These are phyloP conservation scores for Yamadazyma diospyri DNA, from an alignment of 1,139 yeast species.

Conservation along the genomic window DNA sequence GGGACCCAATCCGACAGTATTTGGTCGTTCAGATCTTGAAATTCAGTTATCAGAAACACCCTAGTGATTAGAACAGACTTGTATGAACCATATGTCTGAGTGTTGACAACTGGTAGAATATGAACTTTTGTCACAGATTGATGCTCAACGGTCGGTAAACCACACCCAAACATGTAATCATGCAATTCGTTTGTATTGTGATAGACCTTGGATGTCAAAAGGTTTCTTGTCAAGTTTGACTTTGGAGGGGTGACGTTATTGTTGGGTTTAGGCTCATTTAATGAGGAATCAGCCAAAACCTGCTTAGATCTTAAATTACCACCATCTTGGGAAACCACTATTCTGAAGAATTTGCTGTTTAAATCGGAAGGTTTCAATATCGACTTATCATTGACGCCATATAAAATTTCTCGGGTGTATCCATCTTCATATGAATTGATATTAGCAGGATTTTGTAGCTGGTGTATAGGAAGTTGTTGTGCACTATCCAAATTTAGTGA, in stretches of 20 bases:
- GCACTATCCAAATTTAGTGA: slow-evolving; percentile 8
- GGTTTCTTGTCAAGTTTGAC: slow-evolving; percentile 12
- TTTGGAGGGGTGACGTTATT: neutral
- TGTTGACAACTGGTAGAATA: slow-evolving; percentile 39
- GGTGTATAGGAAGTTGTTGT: slow-evolving; percentile 8
- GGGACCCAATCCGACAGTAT: slow-evolving; percentile 28
- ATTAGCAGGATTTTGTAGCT: slow-evolving; percentile 11
- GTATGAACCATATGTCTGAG: slow-evolving; percentile 24
- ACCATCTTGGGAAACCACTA: slow-evolving; percentile 51
- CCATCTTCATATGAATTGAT: slow-evolving; percentile 37
- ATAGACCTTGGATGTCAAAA: slow-evolving; percentile 24
- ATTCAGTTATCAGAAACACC: slow-evolving; percentile 40
- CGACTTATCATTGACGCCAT: slow-evolving; percentile 35
- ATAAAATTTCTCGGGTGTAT: slow-evolving; percentile 40
- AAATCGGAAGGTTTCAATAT: slow-evolving; percentile 29
- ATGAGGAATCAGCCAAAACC: slow-evolving; percentile 42
- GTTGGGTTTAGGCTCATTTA: slow-evolving; percentile 3
- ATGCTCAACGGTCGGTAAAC: slow-evolving; percentile 49
- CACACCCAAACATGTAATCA: slow-evolving; percentile 57
- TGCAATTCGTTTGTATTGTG: slow-evolving; percentile 45
- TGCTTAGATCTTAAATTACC: slow-evolving; percentile 48
- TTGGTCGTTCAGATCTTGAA: slow-evolving; percentile 14
- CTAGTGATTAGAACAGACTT: slow-evolving; percentile 44
- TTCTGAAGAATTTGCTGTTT: slow-evolving; percentile 35
- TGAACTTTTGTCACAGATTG: slow-evolving; percentile 46